phyloP scores from a whole-genome alignment of 805 yeast genomes.

The Candida schatavii region DNA sequence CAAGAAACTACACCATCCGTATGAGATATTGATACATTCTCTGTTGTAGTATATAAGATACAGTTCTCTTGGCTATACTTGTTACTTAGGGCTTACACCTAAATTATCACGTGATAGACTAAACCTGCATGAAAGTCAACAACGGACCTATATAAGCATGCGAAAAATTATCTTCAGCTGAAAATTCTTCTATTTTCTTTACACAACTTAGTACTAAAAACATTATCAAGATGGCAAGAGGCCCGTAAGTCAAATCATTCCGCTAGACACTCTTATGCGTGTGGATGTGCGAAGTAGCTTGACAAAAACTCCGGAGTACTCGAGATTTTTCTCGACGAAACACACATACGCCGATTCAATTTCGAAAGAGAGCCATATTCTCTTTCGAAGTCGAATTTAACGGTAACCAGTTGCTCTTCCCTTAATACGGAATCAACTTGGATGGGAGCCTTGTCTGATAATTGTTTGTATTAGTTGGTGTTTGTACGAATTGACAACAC shows the following conservation, averaged over 20 bases:
- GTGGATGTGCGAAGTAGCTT: conserved; percentile 8
- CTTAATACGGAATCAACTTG: conserved; percentile 18
- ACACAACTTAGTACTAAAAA: conserved; percentile 13
- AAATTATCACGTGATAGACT: no score
- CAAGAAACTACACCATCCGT: no score
- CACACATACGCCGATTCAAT: conserved; percentile 16
- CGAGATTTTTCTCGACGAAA: conserved; percentile 10
- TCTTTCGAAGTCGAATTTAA: conserved; percentile 4
- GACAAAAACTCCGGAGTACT: conserved; percentile 16
- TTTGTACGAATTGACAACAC: no score
- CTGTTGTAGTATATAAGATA: no score
- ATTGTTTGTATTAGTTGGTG: conserved; percentile 17
- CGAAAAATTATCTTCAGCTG: no score
- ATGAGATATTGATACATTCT: no score
- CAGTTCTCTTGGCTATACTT: no score
- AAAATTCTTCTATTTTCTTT: conserved; percentile 7
- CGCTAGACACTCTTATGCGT: conserved; percentile 5
- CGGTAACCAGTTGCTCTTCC: conserved; percentile 5
- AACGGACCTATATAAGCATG: no score
- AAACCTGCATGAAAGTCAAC: no score
- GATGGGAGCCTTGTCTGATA: conserved; percentile 53
- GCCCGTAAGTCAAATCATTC: conserved; percentile 44
- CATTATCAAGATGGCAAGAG: conserved; percentile 48
- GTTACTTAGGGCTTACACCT: no score
- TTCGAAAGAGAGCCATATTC: conserved; percentile 6